Evolutionary conservation across 306 rosid genomes (phyloP).

Genomic region (Cercis canadensis): DNA sequence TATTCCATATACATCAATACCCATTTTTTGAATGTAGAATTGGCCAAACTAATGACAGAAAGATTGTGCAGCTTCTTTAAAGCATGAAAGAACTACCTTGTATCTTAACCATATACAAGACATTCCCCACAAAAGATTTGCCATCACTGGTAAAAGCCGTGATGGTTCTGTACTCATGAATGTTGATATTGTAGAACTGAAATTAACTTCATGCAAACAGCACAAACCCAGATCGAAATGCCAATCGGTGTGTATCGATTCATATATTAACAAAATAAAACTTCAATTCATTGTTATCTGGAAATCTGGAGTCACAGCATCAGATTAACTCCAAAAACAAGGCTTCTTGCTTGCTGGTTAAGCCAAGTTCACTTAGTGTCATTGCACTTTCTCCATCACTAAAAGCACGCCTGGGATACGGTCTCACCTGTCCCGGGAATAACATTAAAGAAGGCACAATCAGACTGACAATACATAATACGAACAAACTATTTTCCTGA

Average conservation of each 20-base stretch:
- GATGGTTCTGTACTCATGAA: neutral
- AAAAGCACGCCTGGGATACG: conserved; percentile 87
- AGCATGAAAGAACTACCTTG: neutral
- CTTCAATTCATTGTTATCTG: conserved; percentile 40
- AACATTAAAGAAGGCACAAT: neutral
- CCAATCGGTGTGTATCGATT: conserved; percentile 40
- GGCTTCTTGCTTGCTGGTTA: conserved; percentile 92
- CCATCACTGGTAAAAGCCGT: neutral
- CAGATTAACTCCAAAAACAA: conserved; percentile 81
- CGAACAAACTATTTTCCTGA: neutral
- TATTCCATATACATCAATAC: too few species aligned
- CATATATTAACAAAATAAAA: conserved; percentile 37
- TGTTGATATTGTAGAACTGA: conserved; percentile 6
- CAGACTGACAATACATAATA: neutral
- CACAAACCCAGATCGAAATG: conserved; percentile 40
- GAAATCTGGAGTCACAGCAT: conserved; percentile 42
- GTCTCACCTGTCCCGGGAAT: conserved; percentile 76
- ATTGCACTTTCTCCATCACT: conserved; percentile 68
- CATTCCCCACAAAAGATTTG: conserved; percentile 17
- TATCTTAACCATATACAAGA: conserved; percentile 29
- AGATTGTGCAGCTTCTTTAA: too few species aligned
- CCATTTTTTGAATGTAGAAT: too few species aligned
- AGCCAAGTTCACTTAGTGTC: conserved; percentile 73
- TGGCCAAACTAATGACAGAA: too few species aligned
- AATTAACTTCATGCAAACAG: conserved; percentile 38